Evolutionary conservation across 805 yeast species (phyloP).

Genomic region (Nakazawaea molendinolei): DNA sequence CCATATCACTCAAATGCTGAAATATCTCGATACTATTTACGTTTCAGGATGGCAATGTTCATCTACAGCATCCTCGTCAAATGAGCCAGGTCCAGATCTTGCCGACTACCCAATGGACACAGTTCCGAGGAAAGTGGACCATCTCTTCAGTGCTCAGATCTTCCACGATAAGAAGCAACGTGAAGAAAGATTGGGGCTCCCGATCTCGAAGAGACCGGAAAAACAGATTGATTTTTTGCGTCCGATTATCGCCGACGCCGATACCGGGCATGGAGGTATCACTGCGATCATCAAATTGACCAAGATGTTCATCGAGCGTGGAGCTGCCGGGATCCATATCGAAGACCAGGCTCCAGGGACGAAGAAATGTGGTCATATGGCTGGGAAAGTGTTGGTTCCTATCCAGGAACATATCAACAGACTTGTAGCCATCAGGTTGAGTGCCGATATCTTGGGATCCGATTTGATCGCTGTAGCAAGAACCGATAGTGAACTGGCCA

Average conservation of each 20-base stretch:
- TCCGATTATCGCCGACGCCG: constrained; percentile 96
- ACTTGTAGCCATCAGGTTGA: constrained; percentile 86
- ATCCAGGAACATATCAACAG: constrained; percentile 96
- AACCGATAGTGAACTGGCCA: constrained; percentile 97
- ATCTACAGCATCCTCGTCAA: constrained; percentile 94
- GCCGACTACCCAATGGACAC: constrained; percentile 99
- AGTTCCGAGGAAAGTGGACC: constrained; percentile 97
- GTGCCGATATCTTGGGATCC: constrained; percentile 89
- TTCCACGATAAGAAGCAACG: constrained; percentile 97
- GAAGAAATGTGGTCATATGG: constrained; percentile 99
- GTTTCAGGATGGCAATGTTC: constrained; percentile 99
- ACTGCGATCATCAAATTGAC: constrained; percentile 95
- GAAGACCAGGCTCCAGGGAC: constrained; percentile 99
- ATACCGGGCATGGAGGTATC: constrained; percentile 98
- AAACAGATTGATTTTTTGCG: constrained; percentile 82
- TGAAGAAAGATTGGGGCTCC: constrained; percentile 63
- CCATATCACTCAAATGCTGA: constrained; percentile 95
- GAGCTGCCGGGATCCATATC: constrained; percentile 98
- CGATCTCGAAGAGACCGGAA: constrained; percentile 60
- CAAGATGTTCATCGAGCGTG: constrained; percentile 92
- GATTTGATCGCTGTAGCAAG: constrained; percentile 87
- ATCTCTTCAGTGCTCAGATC: constrained; percentile 90
- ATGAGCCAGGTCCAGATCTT: constrained; percentile 96
- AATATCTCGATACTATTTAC: constrained; percentile 85
- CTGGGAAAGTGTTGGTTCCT: constrained; percentile 95